Evolutionary conservation across 2,329 filamentous ascomycete genomes (phyloP).

Genomic region (Ophiostoma angusticollis): DNA sequence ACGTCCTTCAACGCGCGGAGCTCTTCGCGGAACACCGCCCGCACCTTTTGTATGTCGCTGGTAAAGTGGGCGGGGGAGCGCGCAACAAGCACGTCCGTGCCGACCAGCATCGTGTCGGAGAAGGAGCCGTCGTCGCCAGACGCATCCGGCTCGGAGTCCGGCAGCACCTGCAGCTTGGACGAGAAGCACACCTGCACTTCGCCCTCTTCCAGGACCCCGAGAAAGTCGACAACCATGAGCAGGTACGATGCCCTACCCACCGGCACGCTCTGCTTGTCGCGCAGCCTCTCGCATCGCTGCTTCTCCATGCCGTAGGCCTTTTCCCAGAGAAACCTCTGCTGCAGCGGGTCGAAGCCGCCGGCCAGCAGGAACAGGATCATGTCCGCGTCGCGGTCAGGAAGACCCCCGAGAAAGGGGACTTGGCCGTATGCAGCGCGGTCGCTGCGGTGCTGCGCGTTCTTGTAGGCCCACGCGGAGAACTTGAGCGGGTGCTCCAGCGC

Average conservation of each 20-base stretch:
- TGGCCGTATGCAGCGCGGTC: constrained; percentile 28
- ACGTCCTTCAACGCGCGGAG: constrained; percentile 63
- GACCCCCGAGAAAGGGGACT: constrained; percentile 33
- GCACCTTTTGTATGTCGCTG: constrained; percentile 61
- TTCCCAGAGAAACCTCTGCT: constrained; percentile 35
- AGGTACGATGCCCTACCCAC: constrained; percentile 49
- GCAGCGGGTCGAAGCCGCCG: constrained; percentile 43
- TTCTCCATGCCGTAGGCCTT: constrained; percentile 34
- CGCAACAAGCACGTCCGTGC: constrained; percentile 51
- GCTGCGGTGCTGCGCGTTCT: constrained; percentile 22
- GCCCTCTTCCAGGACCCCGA: constrained; percentile 43
- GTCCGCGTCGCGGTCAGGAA: constrained; percentile 40
- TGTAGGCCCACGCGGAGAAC: constrained; percentile 42
- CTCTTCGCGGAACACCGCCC: constrained; percentile 42
- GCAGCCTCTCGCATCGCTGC: constrained; percentile 39
- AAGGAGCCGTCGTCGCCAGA: constrained; percentile 30
- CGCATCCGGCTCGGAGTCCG: constrained; percentile 29
- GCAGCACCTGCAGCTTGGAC: constrained; percentile 43
- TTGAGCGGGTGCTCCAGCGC: constrained; percentile 36
- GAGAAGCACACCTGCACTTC: constrained; percentile 61
- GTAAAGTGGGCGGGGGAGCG: constrained; percentile 56
- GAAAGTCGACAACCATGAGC: constrained; percentile 58
- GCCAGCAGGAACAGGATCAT: constrained; percentile 41
- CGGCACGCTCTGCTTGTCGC: constrained; percentile 45
- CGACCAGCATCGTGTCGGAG: constrained; percentile 40